Evolutionary conservation across 805 yeast genomes (phyloP).

Genomic region (Candida xiaguanensis): DNA sequence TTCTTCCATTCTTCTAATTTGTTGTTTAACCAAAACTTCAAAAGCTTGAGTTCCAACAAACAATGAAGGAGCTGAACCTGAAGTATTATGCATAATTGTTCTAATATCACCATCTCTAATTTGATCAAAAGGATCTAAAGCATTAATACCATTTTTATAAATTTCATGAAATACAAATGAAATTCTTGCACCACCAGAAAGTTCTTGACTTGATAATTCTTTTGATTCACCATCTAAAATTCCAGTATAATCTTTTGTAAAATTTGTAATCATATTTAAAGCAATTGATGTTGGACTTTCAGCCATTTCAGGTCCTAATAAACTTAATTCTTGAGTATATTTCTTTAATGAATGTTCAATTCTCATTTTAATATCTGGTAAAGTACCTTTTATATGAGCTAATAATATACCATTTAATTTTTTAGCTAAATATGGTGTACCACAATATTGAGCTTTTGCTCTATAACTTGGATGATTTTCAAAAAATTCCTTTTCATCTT

Average conservation of each 20-base stretch:
- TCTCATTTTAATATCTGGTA: constrained; percentile 89
- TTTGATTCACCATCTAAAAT: constrained; percentile 89
- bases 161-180: constrained; percentile 96
- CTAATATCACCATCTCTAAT: constrained; percentile 94
- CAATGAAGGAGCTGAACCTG: constrained; percentile 93
- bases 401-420: constrained; percentile 83
- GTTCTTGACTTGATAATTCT: constrained; percentile 83
- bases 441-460: constrained; percentile 93
- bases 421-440: constrained; percentile 96
- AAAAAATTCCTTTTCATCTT: constrained; percentile 75
- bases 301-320: constrained; percentile 84
- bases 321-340: constrained; percentile 72
- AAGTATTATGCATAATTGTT: constrained; percentile 93
- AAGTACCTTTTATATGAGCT: constrained; percentile 66
- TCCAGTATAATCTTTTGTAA: constrained; percentile 85
- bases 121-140: constrained; percentile 94
- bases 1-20: constrained; percentile 89
- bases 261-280: constrained; percentile 85
- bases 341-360: constrained; percentile 82
- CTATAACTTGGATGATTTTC: constrained; percentile 88
- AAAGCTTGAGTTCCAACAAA: constrained; percentile 97
- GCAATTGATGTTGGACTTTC: constrained; percentile 90
- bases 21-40: constrained; percentile 92
- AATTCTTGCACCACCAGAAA: constrained; percentile 97
- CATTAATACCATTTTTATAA: constrained; percentile 84